Conservation (phyloP, 1,139 yeast genomes). For the Yamadazyma oceani region DNA sequence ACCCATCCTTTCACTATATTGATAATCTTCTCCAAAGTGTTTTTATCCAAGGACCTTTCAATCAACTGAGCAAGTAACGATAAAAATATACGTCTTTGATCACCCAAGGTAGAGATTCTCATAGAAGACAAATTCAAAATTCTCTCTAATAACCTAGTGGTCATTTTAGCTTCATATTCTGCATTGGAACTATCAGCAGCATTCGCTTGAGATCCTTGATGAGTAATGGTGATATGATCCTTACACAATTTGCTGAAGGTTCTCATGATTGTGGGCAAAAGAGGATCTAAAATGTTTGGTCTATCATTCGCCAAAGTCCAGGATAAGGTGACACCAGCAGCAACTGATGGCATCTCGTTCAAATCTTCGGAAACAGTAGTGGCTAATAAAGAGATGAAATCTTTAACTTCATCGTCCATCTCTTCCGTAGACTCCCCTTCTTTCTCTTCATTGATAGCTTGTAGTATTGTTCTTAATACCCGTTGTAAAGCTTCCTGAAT, state of each 20-base stretch:
- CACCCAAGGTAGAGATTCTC: conserved; percentile 84
- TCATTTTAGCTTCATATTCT: conserved; percentile 75
- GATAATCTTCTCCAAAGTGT: conserved; percentile 72
- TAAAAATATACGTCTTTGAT: conserved; percentile 85
- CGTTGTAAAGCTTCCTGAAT: conserved; percentile 79
- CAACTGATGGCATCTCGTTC: conserved; percentile 76
- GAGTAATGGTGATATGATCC: conserved; percentile 78
- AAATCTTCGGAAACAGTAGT: conserved; percentile 81
- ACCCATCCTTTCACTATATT: conserved; percentile 87
- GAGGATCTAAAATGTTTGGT: conserved; percentile 71
- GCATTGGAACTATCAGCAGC: conserved; percentile 35
- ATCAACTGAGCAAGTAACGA: conserved; percentile 85
- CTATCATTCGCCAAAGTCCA: conserved; percentile 78
- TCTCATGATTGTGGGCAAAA: conserved; percentile 76
- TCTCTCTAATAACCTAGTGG: conserved; percentile 73
- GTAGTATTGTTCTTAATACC: conserved; percentile 64
- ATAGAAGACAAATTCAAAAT: conserved; percentile 74
- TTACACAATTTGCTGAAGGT: conserved; percentile 86
- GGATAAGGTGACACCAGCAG: conserved; percentile 86
- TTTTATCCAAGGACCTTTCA: conserved; percentile 82
- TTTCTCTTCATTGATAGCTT: conserved; percentile 52
- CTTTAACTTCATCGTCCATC: conserved; percentile 58
- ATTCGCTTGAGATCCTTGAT: conserved; percentile 43
- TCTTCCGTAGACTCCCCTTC: conserved; percentile 48
- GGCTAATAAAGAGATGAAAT: conserved; percentile 61